Evolutionary conservation across 2,329 filamentous ascomycete species (phyloP).

Genomic region (Trichoderma sp.): DNA sequence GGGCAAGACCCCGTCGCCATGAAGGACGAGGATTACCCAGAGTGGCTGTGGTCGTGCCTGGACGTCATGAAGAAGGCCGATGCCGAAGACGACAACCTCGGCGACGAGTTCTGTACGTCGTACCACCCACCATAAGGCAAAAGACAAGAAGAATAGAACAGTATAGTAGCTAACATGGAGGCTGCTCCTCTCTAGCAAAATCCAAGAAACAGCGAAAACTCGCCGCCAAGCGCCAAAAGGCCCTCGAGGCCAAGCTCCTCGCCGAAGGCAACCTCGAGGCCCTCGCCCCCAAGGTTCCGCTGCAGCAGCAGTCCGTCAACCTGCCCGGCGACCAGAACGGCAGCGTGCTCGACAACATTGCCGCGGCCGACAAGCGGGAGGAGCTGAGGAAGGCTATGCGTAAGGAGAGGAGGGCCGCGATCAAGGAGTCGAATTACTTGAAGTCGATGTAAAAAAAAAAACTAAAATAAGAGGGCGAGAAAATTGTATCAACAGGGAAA

Average conservation of each 20-base stretch:
- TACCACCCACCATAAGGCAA: not conserved
- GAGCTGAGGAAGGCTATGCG: constrained; percentile 70
- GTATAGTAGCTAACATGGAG: not conserved
- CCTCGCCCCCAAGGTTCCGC: constrained; percentile 65
- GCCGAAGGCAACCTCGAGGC: constrained; percentile 64
- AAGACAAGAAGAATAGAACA: not conserved
- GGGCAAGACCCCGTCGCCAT: constrained; percentile 69
- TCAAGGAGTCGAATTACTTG: constrained; percentile 85
- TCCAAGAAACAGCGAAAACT: constrained; percentile 75
- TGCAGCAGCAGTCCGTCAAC: constrained; percentile 77
- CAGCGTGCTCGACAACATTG: constrained; percentile 44
- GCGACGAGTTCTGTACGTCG: constrained; percentile 75
- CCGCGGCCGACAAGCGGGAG: constrained; percentile 50
- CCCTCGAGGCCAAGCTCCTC: constrained; percentile 56
- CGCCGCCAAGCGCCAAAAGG: constrained; percentile 62
- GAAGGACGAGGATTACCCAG: constrained; percentile 72
- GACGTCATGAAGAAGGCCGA: constrained; percentile 56
- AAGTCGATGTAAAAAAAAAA: constrained; percentile 62
- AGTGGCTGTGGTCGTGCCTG: constrained; percentile 75
- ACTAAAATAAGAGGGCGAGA: constrained; percentile 26
- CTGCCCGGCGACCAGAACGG: constrained; percentile 52
- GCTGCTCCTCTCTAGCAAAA: constrained; percentile 56
- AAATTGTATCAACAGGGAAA: not conserved
- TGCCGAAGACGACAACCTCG: constrained; percentile 53
- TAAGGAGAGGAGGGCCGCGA: constrained; percentile 68